Evolutionary conservation across 768 basidiomycete genomes (phyloP).

Genomic region (Leccinum boreale): DNA sequence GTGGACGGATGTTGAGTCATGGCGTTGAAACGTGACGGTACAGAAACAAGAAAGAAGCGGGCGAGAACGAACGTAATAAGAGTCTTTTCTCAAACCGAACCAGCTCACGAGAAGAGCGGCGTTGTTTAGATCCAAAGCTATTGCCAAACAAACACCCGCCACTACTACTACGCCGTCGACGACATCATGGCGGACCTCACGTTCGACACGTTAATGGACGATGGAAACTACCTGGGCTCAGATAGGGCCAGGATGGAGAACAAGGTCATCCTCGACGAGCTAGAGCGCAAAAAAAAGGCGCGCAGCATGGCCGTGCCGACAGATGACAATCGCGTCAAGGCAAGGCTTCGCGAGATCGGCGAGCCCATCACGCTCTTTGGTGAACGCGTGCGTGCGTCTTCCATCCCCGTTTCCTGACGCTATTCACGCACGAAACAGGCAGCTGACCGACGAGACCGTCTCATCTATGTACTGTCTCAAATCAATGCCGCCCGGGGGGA

Average conservation of each 20-base stretch:
- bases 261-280: conserved; percentile 86
- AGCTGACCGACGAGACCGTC: conserved; percentile 91
- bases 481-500: conserved; percentile 86
- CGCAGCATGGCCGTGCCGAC: conserved; percentile 94
- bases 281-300: conserved; percentile 97
- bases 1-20: conserved; percentile 33
- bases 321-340: conserved; percentile 91
- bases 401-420: neutral
- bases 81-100: neutral
- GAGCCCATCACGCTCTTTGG: conserved; percentile 98
- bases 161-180: neutral
- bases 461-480: conserved; percentile 93
- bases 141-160: conserved; percentile 34
- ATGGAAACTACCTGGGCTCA: conserved; percentile 70
- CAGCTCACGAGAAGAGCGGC: neutral
- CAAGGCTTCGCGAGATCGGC: conserved; percentile 85
- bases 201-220: conserved; percentile 72
- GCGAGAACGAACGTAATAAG: conserved; percentile 24
- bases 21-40: conserved; percentile 2
- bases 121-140: conserved; percentile 32
- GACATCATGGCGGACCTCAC: conserved; percentile 69
- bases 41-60: conserved; percentile 3
- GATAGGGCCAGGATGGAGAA: conserved; percentile 78
- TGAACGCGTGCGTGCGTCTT: conserved; percentile 74
- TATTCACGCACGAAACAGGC: conserved; percentile 50